Percentiles rank a stretch among this genome's conserved stretches.
Evolutionary conservation across 1,284 basidiomycete species (phyloP).

Genomic region (Austroboletus rostrupii): DNA sequence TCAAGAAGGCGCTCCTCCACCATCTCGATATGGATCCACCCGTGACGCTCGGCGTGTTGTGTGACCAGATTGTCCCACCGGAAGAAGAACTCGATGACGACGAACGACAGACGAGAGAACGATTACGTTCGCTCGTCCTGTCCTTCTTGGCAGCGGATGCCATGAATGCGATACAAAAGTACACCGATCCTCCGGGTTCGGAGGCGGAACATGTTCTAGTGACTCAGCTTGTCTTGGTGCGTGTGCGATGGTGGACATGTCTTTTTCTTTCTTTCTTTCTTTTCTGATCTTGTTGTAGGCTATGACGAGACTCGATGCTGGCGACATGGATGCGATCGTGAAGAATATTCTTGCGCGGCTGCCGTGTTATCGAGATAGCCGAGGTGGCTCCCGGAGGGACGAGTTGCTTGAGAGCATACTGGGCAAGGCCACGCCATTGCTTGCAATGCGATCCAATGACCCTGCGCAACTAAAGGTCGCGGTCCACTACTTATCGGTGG

Average conservation of each 20-base stretch:
- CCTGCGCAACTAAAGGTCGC: constrained; percentile 33
- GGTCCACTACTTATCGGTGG: constrained; percentile 46
- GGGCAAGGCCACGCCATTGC: constrained; percentile 34
- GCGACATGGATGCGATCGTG: constrained; percentile 46
- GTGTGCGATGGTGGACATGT: constrained; percentile 12
- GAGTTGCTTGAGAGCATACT: constrained; percentile 45
- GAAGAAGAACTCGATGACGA: constrained; percentile 54
- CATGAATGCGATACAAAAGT: constrained; percentile 43
- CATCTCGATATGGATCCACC: constrained; percentile 62
- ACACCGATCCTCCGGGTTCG: constrained; percentile 40
- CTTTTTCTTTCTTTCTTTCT: neutral
- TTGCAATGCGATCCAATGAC: constrained; percentile 38
- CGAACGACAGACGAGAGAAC: constrained; percentile 54
- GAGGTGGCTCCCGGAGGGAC: constrained; percentile 33
- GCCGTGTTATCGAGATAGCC: constrained; percentile 40
- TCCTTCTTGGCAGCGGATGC: constrained; percentile 55
- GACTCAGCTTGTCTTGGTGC: constrained; percentile 47
- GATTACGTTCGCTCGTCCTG: constrained; percentile 54
- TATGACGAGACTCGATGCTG: constrained; percentile 40
- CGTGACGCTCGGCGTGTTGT: constrained; percentile 60
- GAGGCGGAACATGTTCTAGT: constrained; percentile 48
- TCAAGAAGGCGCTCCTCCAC: constrained; percentile 54
- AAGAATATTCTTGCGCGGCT: constrained; percentile 51
- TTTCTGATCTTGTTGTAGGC: constrained; percentile 37
- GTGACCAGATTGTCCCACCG: constrained; percentile 57